Evolutionary conservation across 148 eudicot species (phyloP).

Genomic region (Rhododendron ovatum): DNA sequence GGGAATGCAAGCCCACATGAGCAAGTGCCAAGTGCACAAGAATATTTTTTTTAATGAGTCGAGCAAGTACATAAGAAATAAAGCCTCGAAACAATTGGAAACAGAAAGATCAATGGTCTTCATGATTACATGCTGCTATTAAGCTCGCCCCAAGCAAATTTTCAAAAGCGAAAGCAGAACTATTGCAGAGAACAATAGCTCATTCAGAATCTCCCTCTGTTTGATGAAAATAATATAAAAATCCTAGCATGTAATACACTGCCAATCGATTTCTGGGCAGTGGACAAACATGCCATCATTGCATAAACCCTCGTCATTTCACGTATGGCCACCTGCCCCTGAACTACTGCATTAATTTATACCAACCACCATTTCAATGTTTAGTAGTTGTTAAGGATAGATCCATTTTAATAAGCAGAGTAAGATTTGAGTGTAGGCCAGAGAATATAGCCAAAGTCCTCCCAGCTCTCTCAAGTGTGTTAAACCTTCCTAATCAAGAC

Average conservation of each 20-base stretch:
- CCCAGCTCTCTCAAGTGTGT: background rate
- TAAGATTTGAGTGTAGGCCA: background rate
- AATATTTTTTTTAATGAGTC: no score
- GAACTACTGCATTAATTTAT: background rate
- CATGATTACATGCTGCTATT: background rate
- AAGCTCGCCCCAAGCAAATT: background rate
- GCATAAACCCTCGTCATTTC: background rate
- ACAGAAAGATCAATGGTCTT: background rate
- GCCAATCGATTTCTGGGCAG: background rate
- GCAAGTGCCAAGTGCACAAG: background rate
- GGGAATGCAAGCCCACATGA: background rate
- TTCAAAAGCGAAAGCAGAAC: background rate
- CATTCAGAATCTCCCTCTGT: background rate
- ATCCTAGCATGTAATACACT: background rate
- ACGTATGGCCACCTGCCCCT: background rate
- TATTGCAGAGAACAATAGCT: background rate
- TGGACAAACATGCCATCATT: background rate
- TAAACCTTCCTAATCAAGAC: background rate
- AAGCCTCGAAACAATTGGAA: background rate
- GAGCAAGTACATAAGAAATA: background rate
- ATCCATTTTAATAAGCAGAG: background rate
- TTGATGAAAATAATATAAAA: background rate
- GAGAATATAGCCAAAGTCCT: background rate
- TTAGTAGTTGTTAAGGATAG: background rate
- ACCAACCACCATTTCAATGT: background rate